A percentile compares a stretch with the other conserved stretches of the same genome.
Conservation (phyloP, 1,284 basidiomycete species). For the Melanopsichium pennsylvanicum region DNA sequence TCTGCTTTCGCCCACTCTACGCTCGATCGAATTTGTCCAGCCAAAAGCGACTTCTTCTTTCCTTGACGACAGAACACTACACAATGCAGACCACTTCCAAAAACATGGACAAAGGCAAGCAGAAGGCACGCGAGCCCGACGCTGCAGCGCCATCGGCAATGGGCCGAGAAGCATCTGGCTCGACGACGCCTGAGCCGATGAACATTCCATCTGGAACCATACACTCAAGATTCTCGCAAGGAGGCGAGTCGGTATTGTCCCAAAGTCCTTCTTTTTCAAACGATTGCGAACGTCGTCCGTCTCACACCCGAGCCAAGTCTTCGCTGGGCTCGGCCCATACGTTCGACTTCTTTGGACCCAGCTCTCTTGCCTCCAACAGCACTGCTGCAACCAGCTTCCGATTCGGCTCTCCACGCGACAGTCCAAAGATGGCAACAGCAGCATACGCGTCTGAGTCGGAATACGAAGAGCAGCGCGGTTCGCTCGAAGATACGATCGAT, state of each 20-base stretch:
- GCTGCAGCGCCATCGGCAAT: background rate
- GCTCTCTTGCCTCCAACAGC: constrained; percentile 34
- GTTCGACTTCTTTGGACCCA: constrained; percentile 46
- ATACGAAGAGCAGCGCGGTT: background rate
- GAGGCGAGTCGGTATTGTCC: background rate
- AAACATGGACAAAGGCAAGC: constrained; percentile 26
- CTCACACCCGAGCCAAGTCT: constrained; percentile 30
- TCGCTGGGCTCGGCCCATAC: constrained; percentile 32
- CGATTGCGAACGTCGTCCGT: constrained; percentile 9
- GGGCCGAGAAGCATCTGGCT: background rate
- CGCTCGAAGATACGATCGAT: constrained; percentile 17
- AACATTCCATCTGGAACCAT: constrained; percentile 4
- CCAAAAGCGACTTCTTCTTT: no score
- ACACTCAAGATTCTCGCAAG: background rate
- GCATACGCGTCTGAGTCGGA: background rate
- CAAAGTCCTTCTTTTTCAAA: constrained; percentile 1
- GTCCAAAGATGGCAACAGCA: constrained; percentile 6
- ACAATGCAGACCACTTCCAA: background rate
- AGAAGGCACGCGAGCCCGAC: constrained; percentile 9
- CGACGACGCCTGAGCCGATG: constrained; percentile 5
- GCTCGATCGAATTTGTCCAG: no score
- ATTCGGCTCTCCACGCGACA: constrained; percentile 24
- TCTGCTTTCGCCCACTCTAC: no score
- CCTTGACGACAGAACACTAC: no score
- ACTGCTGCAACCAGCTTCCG: constrained; percentile 43